Evolutionary conservation across 768 basidiomycete species (phyloP), one percentile per base, ranked within the genome.

Genomic region (Leucocoprinus leucothites): DNA sequence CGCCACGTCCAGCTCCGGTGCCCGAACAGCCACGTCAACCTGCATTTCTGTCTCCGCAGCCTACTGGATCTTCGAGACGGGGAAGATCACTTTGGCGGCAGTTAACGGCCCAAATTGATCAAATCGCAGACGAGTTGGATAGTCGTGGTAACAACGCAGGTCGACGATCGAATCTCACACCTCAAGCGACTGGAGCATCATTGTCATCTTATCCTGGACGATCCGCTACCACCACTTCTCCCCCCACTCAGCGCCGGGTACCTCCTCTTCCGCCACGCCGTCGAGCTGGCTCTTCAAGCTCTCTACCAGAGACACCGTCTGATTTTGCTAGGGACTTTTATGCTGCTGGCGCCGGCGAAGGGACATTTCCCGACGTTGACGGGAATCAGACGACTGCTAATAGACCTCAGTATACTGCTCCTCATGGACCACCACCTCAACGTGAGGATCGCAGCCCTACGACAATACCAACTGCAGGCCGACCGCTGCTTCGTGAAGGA

Each of bases 271-370:
- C 66, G 2, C 68, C 68, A 3, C 67, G 61, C 9, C 63, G 51
- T 8, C 63, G 62, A 16, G 62, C 65, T 11, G 19, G 59, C 1
- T 53, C 67, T 1, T 51, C 58, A 3, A n/a, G 53, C 41, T 43
- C 31, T 48, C 54, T 19, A 43, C 57, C 43, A 9, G 58, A 18
- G 45, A 47, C 61, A 3, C 45, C 63, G 34, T 84, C 84, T 0
- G 82, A 83, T 13, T 85, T 85, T 62, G 77, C 81, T n/a, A 69
- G 77, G n/a, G 83, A 85, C 35, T 86, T 85, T 59, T 84, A 86
- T 58, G 71, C 78, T 0, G 77, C 78, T 2, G 80, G 80, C 1
- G 51, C 74, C 14, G 68, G 56, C n/a, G 63, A 57, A n/a, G 65
- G 54, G 4, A 55, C 58, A 7, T 31, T 58, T 11, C 9, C 57